Evolutionary conservation across 805 yeast species (phyloP).

Genomic region (Cyberlindnera lachancei): DNA sequence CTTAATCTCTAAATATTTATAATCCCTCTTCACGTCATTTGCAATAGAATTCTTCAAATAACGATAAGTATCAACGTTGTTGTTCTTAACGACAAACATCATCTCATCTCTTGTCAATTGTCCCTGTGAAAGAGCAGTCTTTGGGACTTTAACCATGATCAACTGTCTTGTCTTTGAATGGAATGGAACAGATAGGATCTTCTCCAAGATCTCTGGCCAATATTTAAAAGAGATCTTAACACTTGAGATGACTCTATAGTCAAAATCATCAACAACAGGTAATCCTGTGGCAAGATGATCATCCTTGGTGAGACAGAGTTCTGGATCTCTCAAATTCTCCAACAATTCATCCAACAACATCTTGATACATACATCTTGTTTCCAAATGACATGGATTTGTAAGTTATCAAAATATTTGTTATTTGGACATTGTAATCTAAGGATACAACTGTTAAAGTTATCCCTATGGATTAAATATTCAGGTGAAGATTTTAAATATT

Average conservation of each 20-base stretch:
- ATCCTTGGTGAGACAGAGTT: no score
- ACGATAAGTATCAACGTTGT: not conserved
- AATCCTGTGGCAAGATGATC: not conserved
- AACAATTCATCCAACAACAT: not conserved
- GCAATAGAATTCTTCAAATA: not conserved
- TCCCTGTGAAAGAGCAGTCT: not conserved
- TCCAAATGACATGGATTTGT: constrained; percentile 1
- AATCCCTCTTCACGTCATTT: not conserved
- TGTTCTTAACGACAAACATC: not conserved
- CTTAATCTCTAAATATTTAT: no score
- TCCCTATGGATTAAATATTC: not conserved
- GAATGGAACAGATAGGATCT: not conserved
- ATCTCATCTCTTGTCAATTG: not conserved
- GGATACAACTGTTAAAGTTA: not conserved
- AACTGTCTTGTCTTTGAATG: not conserved
- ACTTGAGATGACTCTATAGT: not conserved
- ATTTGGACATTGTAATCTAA: not conserved
- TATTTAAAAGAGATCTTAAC: not conserved
- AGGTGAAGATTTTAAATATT: not conserved
- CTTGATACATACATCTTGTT: not conserved
- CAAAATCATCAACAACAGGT: not conserved
- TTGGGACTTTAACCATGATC: not conserved
- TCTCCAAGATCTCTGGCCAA: not conserved
- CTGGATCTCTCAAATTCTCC: not conserved
- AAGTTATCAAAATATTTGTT: constrained; percentile 2